A percentile compares a stretch with the other conserved stretches of the same genome.
phyloP scores from a whole-genome alignment of 2,329 filamentous ascomycete genomes.

The Fusarium incarnatum region DNA sequence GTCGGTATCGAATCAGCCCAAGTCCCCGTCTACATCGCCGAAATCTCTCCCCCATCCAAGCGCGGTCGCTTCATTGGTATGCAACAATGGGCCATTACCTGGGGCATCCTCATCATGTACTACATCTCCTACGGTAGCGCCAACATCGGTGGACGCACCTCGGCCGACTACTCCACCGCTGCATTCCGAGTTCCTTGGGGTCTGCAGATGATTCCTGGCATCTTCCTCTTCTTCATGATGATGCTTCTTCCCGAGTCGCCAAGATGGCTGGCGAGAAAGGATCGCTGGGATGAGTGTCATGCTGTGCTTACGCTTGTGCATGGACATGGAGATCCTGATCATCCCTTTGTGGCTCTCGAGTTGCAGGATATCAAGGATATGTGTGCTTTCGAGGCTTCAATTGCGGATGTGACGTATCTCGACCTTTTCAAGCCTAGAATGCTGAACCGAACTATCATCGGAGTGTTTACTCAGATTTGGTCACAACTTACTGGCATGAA shows the following conservation, averaged over 20 bases:
- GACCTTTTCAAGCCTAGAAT: conserved; percentile 79
- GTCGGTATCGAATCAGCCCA: conserved; percentile 75
- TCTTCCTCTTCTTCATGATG: conserved; percentile 70
- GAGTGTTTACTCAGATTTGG: conserved; percentile 66
- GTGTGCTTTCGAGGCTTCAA: conserved; percentile 77
- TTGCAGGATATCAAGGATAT: conserved; percentile 78
- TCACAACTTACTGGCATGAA: conserved; percentile 69
- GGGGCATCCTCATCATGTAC: conserved; percentile 75
- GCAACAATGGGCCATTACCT: conserved; percentile 78
- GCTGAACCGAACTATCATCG: conserved; percentile 64
- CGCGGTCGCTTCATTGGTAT: conserved; percentile 57
- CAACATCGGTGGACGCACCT: conserved; percentile 60
- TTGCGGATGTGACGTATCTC: conserved; percentile 75
- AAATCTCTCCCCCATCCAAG: conserved; percentile 70
- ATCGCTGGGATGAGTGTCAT: conserved; percentile 70
- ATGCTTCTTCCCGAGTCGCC: conserved; percentile 66
- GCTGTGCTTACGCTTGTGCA: conserved; percentile 68
- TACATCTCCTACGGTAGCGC: conserved; percentile 76
- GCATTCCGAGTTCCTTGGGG: conserved; percentile 73
- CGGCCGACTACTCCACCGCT: conserved; percentile 62
- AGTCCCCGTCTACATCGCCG: conserved; percentile 77
- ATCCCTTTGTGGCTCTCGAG: conserved; percentile 75
- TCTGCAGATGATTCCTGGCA: conserved; percentile 67
- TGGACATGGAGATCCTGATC: conserved; percentile 71
- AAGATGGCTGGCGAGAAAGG: conserved; percentile 76